Evolutionary conservation across 768 basidiomycete species (phyloP).

Genomic region (Boletus vinaceobasis): DNA sequence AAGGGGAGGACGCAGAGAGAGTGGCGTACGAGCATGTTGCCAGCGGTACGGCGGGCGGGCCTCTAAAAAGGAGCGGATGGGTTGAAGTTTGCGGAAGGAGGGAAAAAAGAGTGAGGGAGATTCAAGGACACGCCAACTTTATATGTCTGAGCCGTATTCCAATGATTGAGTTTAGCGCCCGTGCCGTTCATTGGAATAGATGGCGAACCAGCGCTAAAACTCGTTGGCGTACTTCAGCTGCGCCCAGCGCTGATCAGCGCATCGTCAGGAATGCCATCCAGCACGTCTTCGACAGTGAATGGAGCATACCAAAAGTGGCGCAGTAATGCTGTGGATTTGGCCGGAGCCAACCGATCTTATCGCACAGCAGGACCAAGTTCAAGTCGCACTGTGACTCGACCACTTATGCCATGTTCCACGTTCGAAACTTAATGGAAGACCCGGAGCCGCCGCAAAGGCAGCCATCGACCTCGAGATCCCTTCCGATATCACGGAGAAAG

Average conservation of each 20-base stretch:
- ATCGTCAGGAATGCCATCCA: not conserved
- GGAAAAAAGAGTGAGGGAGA: conserved; percentile 7
- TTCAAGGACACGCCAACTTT: conserved; percentile 11
- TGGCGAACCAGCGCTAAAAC: not conserved
- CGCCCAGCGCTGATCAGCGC: not conserved
- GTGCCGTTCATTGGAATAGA: not conserved
- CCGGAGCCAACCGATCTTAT: conserved; percentile 2
- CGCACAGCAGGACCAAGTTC: not conserved
- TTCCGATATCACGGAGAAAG: not conserved
- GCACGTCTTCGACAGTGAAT: not conserved
- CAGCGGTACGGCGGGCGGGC: conserved; percentile 4
- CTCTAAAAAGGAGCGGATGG: conserved; percentile 23
- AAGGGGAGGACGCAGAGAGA: conserved; percentile 17
- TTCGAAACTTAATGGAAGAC: not conserved
- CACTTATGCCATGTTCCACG: not conserved
- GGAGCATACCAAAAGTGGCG: not conserved
- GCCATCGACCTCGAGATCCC: not conserved
- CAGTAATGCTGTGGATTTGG: not conserved
- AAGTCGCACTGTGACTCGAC: not conserved
- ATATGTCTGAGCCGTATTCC: conserved; percentile 18
- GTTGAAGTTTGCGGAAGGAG: conserved; percentile 8
- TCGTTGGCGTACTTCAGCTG: not conserved
- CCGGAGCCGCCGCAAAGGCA: not conserved
- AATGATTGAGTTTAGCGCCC: conserved; percentile 9
- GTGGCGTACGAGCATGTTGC: conserved; percentile 14